Base-by-base conservation (phyloP, 148 eudicot genomes). In the Limonium bicolor region DNA sequence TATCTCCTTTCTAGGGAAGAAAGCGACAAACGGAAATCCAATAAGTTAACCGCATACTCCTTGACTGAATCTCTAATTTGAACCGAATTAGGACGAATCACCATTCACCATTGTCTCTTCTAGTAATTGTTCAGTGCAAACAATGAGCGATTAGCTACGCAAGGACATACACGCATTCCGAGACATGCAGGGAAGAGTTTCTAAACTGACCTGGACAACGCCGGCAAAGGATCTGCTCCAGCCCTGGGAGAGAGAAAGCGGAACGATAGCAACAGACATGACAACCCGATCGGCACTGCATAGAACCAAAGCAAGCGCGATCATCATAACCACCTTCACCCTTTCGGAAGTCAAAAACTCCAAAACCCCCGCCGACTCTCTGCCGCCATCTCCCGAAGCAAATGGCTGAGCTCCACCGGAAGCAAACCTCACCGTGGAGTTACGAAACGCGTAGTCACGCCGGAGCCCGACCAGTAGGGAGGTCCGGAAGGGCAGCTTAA, bases 221-320 rank as follows among this genome's bases (percentile, higher is more conserved):
- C 96, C 96, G 16, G 79, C 81, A 47, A 86, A 86, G 6, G 96
- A 76, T 5, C 56, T 82, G 20, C 71, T 64, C 96, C 96, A 86
- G 7, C 80, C 80, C 55, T 59, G 55, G 29, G 84, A 58, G 12
- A 56, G 50, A 7, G 93, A 81, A 30, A 86, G 62, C 35, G 96
- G 96, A 46, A 86, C 93, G 17, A 86, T 82, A 12, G 84, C 93
- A 0, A 86, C 93, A 4, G 96, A 86, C 96, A 86, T 82, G 9
- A 86, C 93, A 48, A 86, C 96, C n/a, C 96, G 84, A 38, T 86
- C 96, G 18, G 87, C 86, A 67, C 82, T 86, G 51, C 96, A 86
- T 4, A 86, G 72, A n/a, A 77, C 87, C 63, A 86, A 62, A 45
- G 96, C 93, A 39, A 86, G 60, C 7, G 76, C 96, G 17, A 86